A percentile compares a stretch with the other conserved stretches of the same genome.
phyloP scores from a whole-genome alignment of 208 protist genomes.

The Leishmania amazonensis region DNA sequence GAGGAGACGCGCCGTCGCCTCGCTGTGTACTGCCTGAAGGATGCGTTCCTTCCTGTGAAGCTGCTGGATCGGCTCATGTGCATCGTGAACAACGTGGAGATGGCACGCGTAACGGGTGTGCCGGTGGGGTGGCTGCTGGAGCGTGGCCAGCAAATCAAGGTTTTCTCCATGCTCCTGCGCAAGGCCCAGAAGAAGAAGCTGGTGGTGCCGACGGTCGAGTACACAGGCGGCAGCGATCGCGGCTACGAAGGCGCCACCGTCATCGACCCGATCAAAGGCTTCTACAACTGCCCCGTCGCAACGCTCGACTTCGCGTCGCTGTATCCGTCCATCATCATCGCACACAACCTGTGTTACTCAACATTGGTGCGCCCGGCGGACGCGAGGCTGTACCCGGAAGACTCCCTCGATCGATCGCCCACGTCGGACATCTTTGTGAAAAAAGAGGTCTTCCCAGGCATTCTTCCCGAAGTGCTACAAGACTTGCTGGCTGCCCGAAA shows the following conservation, averaged over 20 bases:
- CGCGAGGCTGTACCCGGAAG: slow-evolving; percentile 88
- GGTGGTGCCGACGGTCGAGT: slow-evolving; percentile 85
- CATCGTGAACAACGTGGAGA: slow-evolving; percentile 99
- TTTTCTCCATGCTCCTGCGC: slow-evolving; percentile 93
- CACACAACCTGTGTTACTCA: slow-evolving; percentile 99
- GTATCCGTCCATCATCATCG: slow-evolving; percentile 99
- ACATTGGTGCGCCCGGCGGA: slow-evolving; percentile 72
- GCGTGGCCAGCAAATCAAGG: slow-evolving; percentile 99
- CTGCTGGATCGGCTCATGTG: slow-evolving; percentile 99
- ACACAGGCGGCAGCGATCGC: slow-evolving; percentile 57
- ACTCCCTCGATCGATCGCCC: slow-evolving; percentile 71
- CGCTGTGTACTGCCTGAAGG: slow-evolving; percentile 99
- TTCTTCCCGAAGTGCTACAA: slow-evolving; percentile 88
- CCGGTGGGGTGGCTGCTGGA: slow-evolving; percentile 96
- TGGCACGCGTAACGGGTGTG: slow-evolving; percentile 99
- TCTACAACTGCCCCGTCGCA: slow-evolving; percentile 98
- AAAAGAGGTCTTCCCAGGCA: slow-evolving; percentile 70
- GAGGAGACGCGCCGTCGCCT: slow-evolving; percentile 97
- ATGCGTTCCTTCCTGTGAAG: slow-evolving; percentile 95
- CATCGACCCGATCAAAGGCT: slow-evolving; percentile 97
- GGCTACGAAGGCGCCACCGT: slow-evolving; percentile 98
- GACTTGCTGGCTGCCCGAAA: slow-evolving; percentile 83
- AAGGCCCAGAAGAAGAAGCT: slow-evolving; percentile 81
- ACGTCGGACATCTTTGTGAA: slow-evolving; percentile 84
- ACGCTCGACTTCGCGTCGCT: slow-evolving; percentile 99